Percentiles rank a stretch among this genome's conserved stretches.
These are phyloP conservation scores for Cystobasidium sp. DNA, from an alignment of 1,284 basidiomycete species.

Conservation along the genomic window DNA sequence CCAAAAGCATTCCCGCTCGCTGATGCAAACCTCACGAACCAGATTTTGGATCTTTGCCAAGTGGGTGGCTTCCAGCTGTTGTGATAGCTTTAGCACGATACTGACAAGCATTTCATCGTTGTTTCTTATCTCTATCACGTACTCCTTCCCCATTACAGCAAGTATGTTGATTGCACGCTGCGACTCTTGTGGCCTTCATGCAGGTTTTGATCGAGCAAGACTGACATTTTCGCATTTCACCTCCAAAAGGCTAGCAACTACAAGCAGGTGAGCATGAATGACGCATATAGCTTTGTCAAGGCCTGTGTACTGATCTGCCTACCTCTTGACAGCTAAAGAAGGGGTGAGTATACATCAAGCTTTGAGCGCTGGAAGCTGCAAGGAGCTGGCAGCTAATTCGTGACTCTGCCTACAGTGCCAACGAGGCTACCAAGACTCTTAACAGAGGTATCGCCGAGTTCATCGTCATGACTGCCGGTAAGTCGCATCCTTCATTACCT, in stretches of 20 bases:
- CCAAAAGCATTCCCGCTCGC: slow-evolving; percentile 84
- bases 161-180: slow-evolving; percentile 1
- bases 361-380: background rate
- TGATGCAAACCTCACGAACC: slow-evolving; percentile 86
- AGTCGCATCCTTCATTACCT: slow-evolving; percentile 4
- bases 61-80: slow-evolving; percentile 38
- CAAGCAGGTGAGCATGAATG: slow-evolving; percentile 32
- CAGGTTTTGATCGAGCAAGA: slow-evolving; percentile 13
- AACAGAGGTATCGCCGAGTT: slow-evolving; percentile 99
- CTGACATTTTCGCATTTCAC: background rate
- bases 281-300: background rate
- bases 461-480: slow-evolving; percentile 88
- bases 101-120: background rate
- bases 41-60: slow-evolving; percentile 65
- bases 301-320: background rate
- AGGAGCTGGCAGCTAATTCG: background rate
- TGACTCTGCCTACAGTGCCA: slow-evolving; percentile 67
- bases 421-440: slow-evolving; percentile 78
- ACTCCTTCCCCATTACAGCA: slow-evolving; percentile 2
- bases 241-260: slow-evolving; percentile 48
- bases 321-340: slow-evolving; percentile 13
- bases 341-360: slow-evolving; percentile 76
- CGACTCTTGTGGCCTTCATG: background rate
- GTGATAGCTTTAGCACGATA: background rate
- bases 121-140: background rate